Percentiles rank a stretch among this genome's conserved stretches.
These are phyloP conservation scores for Gnomoniopsis sp. DNA, from an alignment of 2,329 filamentous ascomycete genomes.

Conservation along the genomic window DNA sequence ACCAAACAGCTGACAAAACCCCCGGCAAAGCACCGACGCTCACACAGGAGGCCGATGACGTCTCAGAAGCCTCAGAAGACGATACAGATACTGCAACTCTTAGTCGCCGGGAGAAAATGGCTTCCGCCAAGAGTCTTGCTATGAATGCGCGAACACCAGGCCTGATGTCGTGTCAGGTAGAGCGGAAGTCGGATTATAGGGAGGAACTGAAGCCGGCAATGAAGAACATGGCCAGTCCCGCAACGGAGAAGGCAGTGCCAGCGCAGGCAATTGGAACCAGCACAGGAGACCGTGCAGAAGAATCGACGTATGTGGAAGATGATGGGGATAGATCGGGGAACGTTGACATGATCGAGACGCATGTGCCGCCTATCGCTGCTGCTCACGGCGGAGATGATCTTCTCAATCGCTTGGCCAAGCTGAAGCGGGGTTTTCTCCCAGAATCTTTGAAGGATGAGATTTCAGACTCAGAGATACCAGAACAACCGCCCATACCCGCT, in stretches of 20 bases:
- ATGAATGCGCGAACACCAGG: constrained; percentile 27
- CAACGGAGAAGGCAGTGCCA: background rate
- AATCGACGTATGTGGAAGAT: background rate
- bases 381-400: constrained; percentile 2
- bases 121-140: constrained; percentile 14
- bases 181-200: constrained; percentile 30
- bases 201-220: constrained; percentile 4
- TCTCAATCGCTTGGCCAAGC: constrained; percentile 4
- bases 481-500: constrained; percentile 31
- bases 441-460: constrained; percentile 18
- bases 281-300: constrained; percentile 9
- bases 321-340: constrained; percentile 3
- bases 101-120: constrained; percentile 10
- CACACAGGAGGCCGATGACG: background rate
- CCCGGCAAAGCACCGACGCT: constrained; percentile 9
- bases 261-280: background rate
- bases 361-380: background rate
- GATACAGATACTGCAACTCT: constrained; percentile 1
- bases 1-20: constrained; percentile 5
- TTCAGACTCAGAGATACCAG: constrained; percentile 1
- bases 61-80: background rate
- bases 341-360: background rate
- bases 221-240: background rate
- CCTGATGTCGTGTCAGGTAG: constrained; percentile 44
- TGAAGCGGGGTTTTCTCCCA: constrained; percentile 15